These are phyloP conservation scores for Yamadazyma pseudoaaseri DNA, from an alignment of 1,139 yeast genomes.

Conservation along the genomic window DNA sequence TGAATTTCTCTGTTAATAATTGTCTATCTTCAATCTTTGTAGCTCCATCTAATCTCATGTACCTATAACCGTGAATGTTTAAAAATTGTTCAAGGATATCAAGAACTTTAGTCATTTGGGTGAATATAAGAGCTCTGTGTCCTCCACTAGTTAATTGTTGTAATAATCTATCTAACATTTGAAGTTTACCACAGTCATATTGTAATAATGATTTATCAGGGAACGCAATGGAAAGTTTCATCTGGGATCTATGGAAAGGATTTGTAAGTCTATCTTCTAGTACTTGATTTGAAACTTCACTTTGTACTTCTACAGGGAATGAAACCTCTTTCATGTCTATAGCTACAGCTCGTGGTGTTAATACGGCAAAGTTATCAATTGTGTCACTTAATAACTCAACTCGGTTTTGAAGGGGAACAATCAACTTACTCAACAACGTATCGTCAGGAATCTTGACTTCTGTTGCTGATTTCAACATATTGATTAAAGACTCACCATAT, in stretches of 20 bases:
- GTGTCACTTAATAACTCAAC: constrained; percentile 45
- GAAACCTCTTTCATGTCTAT: constrained; percentile 67
- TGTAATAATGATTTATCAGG: constrained; percentile 92
- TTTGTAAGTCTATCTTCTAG: constrained; percentile 40
- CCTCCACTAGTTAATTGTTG: constrained; percentile 81
- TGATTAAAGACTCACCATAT: constrained; percentile 49
- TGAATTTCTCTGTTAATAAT: constrained; percentile 87
- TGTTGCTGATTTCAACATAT: constrained; percentile 20
- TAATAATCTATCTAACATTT: constrained; percentile 71
- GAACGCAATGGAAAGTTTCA: constrained; percentile 87
- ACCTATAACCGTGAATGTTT: constrained; percentile 91
- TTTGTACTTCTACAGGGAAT: constrained; percentile 39
- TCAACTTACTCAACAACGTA: constrained; percentile 27
- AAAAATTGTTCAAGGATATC: constrained; percentile 91
- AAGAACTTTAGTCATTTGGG: constrained; percentile 97
- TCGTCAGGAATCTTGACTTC: constrained; percentile 10
- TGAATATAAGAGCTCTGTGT: constrained; percentile 91
- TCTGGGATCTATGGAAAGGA: constrained; percentile 83
- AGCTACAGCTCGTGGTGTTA: constrained; percentile 85
- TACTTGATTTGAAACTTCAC: constrained; percentile 33
- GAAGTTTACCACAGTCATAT: constrained; percentile 96
- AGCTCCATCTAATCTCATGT: constrained; percentile 95
- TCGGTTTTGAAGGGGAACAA: constrained; percentile 41
- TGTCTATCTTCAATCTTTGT: constrained; percentile 97
- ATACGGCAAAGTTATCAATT: constrained; percentile 76